Evolutionary conservation across 169 alveolate species (phyloP).

Genomic region (Cystoisospora suis): DNA sequence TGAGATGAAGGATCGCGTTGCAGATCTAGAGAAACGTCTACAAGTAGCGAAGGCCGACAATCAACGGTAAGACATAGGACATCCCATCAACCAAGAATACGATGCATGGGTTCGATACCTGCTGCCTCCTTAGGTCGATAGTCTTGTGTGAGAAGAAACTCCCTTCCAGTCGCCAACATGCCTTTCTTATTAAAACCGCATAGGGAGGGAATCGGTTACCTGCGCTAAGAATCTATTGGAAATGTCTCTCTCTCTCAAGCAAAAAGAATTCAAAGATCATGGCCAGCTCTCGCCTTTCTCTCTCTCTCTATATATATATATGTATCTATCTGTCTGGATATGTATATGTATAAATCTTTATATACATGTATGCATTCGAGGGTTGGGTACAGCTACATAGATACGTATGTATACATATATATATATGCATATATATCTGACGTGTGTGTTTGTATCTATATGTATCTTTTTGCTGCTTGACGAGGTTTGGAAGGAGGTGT

Average conservation of each 20-base stretch:
- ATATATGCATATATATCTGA: not conserved
- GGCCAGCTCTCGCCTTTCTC: too few species aligned
- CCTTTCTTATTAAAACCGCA: too few species aligned
- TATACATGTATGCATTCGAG: not conserved
- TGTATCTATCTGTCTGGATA: not conserved
- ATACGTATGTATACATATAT: not conserved
- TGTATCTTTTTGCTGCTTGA: not conserved
- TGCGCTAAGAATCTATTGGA: too few species aligned
- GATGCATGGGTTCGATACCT: too few species aligned
- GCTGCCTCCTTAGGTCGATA: too few species aligned
- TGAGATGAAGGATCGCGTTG: not conserved
- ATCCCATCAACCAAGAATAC: too few species aligned
- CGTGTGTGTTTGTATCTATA: not conserved
- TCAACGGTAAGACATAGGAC: not conserved
- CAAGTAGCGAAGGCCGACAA: slow-evolving; percentile 7
- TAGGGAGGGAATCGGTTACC: too few species aligned
- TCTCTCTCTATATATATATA: too few species aligned
- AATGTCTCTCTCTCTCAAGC: too few species aligned
- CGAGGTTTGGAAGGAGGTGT: not conserved
- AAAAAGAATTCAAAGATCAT: too few species aligned
- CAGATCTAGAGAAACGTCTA: slow-evolving; percentile 21
- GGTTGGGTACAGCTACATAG: not conserved
- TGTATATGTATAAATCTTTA: not conserved
- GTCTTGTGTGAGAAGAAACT: too few species aligned
- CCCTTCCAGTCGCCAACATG: too few species aligned